Percentiles rank a stretch among this genome's conserved stretches.
phyloP scores from a whole-genome alignment of 768 basidiomycete genomes.

The Kwoniella mangroviensis region DNA sequence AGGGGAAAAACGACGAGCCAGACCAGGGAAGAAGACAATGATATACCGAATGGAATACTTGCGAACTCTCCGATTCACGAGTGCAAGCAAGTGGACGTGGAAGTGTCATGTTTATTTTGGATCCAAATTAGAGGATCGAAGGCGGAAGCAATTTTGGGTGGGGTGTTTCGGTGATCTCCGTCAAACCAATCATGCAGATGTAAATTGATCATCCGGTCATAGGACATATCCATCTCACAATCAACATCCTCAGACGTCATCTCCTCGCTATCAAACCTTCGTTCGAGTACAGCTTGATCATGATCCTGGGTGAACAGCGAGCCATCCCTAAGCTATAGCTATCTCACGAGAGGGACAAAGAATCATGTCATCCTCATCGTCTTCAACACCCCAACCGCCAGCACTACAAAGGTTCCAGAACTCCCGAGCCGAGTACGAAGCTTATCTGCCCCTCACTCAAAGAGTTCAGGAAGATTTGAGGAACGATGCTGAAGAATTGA shows the following conservation, averaged over 20 bases:
- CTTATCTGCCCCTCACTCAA: conserved; percentile 39
- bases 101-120: conserved; percentile 6
- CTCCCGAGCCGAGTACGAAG: conserved; percentile 39
- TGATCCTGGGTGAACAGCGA: background rate
- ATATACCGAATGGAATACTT: too few species aligned
- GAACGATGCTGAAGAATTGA: conserved; percentile 41
- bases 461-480: conserved; percentile 40
- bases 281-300: background rate
- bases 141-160: background rate
- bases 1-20: too few species aligned
- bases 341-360: background rate
- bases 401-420: conserved; percentile 15
- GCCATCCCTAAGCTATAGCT: too few species aligned
- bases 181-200: background rate
- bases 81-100: background rate
- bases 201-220: background rate
- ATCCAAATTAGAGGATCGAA: background rate
- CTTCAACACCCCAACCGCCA: background rate
- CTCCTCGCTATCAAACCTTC: background rate
- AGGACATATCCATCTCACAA: conserved; percentile 9
- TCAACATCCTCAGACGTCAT: background rate
- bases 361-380: background rate
- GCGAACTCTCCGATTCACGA: too few species aligned
- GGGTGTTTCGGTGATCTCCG: background rate
- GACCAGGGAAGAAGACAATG: too few species aligned